Evolutionary conservation across 352 stramenopile genomes (phyloP).

Genomic region (Paralagenidium karlingii): DNA sequence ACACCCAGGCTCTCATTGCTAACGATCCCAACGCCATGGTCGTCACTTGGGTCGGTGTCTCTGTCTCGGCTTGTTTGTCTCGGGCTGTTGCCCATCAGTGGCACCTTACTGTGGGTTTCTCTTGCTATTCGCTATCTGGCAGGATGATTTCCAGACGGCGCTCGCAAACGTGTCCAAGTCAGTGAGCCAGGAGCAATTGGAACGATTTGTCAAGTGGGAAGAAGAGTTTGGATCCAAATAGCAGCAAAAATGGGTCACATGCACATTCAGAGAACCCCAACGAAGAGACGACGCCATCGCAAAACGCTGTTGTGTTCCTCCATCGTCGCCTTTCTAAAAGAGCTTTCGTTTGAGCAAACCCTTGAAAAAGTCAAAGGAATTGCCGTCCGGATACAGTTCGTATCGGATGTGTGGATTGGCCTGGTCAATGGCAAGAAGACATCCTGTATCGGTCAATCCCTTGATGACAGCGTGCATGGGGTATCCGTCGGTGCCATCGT

Average conservation of each 20-base stretch:
- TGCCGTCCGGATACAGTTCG: constrained; percentile 83
- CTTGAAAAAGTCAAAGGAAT: constrained; percentile 83
- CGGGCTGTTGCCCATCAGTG: not conserved
- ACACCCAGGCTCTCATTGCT: constrained; percentile 32
- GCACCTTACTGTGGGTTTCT: not conserved
- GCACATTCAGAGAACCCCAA: no score
- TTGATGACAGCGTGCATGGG: constrained; percentile 49
- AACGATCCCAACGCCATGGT: constrained; percentile 43
- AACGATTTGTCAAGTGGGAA: constrained; percentile 65
- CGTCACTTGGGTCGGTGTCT: constrained; percentile 20
- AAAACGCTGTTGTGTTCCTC: no score
- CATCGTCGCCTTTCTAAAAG: no score
- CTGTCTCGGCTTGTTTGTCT: not conserved
- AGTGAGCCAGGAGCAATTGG: constrained; percentile 58
- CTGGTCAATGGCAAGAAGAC: constrained; percentile 55
- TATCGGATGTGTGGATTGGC: constrained; percentile 12
- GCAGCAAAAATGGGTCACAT: not conserved
- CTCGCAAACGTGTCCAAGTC: constrained; percentile 76
- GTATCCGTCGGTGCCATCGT: constrained; percentile 19
- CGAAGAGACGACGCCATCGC: no score
- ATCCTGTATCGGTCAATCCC: constrained; percentile 63
- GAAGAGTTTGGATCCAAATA: constrained; percentile 77
- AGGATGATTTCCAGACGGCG: constrained; percentile 50
- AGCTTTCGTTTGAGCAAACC: constrained; percentile 80
- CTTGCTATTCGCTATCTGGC: not conserved